Conservation (phyloP, 1,284 basidiomycete genomes). For the Somion occarium region DNA sequence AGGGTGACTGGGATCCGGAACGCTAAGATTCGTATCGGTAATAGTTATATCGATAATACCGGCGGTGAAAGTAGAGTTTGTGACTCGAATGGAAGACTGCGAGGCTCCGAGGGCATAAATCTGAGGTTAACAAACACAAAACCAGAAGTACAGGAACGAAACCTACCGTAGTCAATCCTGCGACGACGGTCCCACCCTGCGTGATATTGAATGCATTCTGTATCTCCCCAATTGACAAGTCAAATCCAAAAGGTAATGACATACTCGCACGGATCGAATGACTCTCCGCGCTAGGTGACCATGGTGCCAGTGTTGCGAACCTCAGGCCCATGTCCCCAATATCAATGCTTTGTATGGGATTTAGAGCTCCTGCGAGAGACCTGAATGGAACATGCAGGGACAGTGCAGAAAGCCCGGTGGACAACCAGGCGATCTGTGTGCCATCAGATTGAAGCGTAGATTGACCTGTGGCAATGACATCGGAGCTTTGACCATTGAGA, state of each 20-base stretch:
- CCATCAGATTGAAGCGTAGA: constrained; percentile 56
- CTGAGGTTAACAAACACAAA: not conserved
- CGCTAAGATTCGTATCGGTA: constrained; percentile 46
- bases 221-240: constrained; percentile 59
- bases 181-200: constrained; percentile 45
- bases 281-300: constrained; percentile 56
- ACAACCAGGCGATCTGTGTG: constrained; percentile 60
- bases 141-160: not conserved
- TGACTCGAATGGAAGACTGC: constrained; percentile 46
- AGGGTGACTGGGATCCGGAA: constrained; percentile 45
- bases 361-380: constrained; percentile 42
- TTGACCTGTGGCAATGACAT: constrained; percentile 56
- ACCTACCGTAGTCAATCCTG: constrained; percentile 42
- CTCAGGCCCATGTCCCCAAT: constrained; percentile 61
- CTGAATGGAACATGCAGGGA: constrained; percentile 60
- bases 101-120: constrained; percentile 49
- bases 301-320: constrained; percentile 54
- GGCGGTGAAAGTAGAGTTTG: constrained; percentile 51
- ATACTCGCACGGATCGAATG: constrained; percentile 56
- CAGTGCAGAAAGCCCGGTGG: constrained; percentile 54
- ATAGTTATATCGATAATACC: constrained; percentile 69
- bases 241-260: constrained; percentile 72
- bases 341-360: constrained; percentile 63
- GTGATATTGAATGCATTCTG: constrained; percentile 64
- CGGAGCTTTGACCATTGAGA: constrained; percentile 60